Base-by-base conservation (phyloP, 2,329 filamentous ascomycete genomes). In the Fusarium cyanostomum region DNA sequence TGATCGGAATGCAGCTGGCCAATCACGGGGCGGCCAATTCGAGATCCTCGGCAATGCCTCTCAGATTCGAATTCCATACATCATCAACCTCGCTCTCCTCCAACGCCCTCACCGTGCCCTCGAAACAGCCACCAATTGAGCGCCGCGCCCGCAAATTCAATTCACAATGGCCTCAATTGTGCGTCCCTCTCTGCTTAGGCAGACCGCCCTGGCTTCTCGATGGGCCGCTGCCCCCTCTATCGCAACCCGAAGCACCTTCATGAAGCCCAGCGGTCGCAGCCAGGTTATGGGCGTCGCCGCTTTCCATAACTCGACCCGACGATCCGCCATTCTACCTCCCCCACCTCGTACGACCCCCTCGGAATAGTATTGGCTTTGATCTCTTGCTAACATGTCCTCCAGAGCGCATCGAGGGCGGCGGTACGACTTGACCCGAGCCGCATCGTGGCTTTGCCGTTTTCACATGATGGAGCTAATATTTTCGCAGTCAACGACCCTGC, bases 261-360 rank as follows among this genome's bases (percentile, higher is more conserved):
- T 74, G 55, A 74, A 76, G 69, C 72, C 60, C 65, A 67, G 57
- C 57, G 64, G 67, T 41, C 64, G 62, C 33, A 63, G 53, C 45
- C 59, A 68, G 51, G 72, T 76, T 60, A 78, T 80, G 68, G 83
- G 88, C 77, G 83, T 89, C 71, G 89, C 93, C 67, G 89, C 91
- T 70, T 97, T 99, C 86, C 94, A 97, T 80, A 92, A 90, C 73
- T 92, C 92, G 37, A 84, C 87, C 78, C 86, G 86, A 79, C 78
- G 84, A 85, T 74, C 89, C 94, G 84, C 87, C 72, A 89, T 99
- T 73, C 85, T 99, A 56, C 92, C 94, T 59, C 89, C 93, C 53
- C 86, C 91, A 67, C 93, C 94, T 73, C 95, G 93, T 95, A 83
- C 80, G 90, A 85, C 38, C 24, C 11, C 12, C 27, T 30, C 2